phyloP scores from a whole-genome alignment of 805 yeast species.

The Candida ponderosae region DNA sequence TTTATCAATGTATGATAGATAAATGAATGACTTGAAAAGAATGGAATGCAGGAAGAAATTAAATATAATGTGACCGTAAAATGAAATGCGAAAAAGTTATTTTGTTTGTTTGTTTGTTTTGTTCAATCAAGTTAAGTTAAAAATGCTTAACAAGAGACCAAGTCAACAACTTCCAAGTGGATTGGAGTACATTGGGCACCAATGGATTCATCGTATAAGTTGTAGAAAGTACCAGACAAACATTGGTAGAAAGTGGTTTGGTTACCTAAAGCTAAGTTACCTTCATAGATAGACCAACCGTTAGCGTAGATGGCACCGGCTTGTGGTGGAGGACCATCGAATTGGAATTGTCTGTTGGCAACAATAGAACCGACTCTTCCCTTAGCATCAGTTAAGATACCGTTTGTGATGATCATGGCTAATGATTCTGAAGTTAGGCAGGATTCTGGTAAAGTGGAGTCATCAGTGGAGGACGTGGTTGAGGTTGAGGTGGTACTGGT shows the following conservation, averaged over 20 bases:
- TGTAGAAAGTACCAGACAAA: constrained; percentile 59
- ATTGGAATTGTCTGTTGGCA: constrained; percentile 70
- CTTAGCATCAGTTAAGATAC: constrained; percentile 43
- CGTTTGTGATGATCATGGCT: constrained; percentile 34
- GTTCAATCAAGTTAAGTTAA: too few species aligned
- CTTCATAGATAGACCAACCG: constrained; percentile 51
- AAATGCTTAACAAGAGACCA: constrained; percentile 9
- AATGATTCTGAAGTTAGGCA: too few species aligned
- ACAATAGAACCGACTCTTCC: constrained; percentile 69
- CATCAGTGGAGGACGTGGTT: too few species aligned
- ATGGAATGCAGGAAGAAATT: too few species aligned
- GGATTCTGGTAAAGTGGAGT: too few species aligned
- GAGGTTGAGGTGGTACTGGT: constrained; percentile 12
- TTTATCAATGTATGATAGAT: too few species aligned
- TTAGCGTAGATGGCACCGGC: constrained; percentile 59
- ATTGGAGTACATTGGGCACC: constrained; percentile 52
- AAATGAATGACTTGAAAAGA: too few species aligned
- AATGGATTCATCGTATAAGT: constrained; percentile 49
- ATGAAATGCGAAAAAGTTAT: too few species aligned
- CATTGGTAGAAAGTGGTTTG: constrained; percentile 55
- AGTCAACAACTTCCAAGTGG: constrained; percentile 40
- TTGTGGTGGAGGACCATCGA: constrained; percentile 75
- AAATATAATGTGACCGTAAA: too few species aligned
- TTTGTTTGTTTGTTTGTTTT: too few species aligned
- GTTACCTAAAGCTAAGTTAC: constrained; percentile 51